Evolutionary conservation across 2,329 filamentous ascomycete species (phyloP).

Genomic region (Acrocalymma vagum): DNA sequence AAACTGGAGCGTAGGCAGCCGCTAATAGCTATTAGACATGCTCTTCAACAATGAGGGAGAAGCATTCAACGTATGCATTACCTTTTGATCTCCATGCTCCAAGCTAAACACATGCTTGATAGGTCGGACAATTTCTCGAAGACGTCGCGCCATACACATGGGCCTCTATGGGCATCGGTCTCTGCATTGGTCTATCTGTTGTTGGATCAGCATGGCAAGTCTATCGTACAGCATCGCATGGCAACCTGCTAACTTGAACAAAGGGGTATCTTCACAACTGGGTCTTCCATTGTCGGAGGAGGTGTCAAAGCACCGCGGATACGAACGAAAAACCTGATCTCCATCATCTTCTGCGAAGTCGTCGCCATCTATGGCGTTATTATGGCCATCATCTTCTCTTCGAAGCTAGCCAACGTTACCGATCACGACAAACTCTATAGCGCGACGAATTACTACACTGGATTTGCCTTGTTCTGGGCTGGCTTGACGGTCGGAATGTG

Average conservation of each 20-base stretch:
- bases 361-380: conserved; percentile 99
- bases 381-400: conserved; percentile 98
- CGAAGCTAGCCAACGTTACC: conserved; percentile 77
- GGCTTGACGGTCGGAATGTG: conserved; percentile 94
- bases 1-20: conserved; percentile 26
- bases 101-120: conserved; percentile 23
- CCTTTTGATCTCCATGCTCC: not conserved
- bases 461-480: conserved; percentile 95
- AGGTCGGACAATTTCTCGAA: conserved; percentile 94
- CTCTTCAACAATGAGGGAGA: conserved; percentile 97
- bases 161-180: conserved; percentile 87
- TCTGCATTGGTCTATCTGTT: conserved; percentile 96
- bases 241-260: conserved; percentile 20
- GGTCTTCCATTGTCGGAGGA: conserved; percentile 94
- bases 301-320: conserved; percentile 97
- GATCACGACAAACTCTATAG: conserved; percentile 74
- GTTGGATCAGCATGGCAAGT: conserved; percentile 95
- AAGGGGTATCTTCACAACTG: conserved; percentile 99
- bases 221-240: conserved; percentile 3
- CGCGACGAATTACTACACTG: conserved; percentile 87
- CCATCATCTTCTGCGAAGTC: conserved; percentile 99
- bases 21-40: conserved; percentile 75
- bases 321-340: conserved; percentile 99
- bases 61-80: conserved; percentile 81
- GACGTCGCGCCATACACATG: conserved; percentile 93